Evolutionary conservation across 495 filamentous ascomycete genomes (phyloP).

Genomic region (Acidomyces sp.): DNA sequence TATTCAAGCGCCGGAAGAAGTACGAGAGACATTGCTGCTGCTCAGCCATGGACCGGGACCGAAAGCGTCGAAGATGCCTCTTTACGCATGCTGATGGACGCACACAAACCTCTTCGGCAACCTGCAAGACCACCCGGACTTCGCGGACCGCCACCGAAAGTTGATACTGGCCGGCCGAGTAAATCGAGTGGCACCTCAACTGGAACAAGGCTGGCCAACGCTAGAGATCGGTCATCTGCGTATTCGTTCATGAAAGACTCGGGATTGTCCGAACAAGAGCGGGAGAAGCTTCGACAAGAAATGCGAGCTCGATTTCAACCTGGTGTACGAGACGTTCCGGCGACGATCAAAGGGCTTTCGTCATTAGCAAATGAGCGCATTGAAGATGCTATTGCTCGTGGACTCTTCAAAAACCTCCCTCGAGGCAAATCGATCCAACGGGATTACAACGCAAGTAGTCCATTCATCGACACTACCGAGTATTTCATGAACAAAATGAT

Average conservation of each 20-base stretch:
- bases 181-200: slow-evolving; percentile 30
- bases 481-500: slow-evolving; percentile 99
- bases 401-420: slow-evolving; percentile 79
- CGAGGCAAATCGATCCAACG: slow-evolving; percentile 66
- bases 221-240: slow-evolving; percentile 60
- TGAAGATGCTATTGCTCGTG: slow-evolving; percentile 81
- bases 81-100: slow-evolving; percentile 78
- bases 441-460: slow-evolving; percentile 70
- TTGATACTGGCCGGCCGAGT: slow-evolving; percentile 39
- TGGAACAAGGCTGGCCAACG: slow-evolving; percentile 56
- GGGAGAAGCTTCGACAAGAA: slow-evolving; percentile 51
- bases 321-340: slow-evolving; percentile 60
- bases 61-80: slow-evolving; percentile 63
- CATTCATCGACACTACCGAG: slow-evolving; percentile 92
- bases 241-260: slow-evolving; percentile 53
- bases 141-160: slow-evolving; percentile 31
- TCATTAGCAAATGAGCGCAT: slow-evolving; percentile 87
- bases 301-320: slow-evolving; percentile 71
- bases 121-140: slow-evolving; percentile 31
- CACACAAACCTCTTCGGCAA: slow-evolving; percentile 55
- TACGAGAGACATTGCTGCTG: slow-evolving; percentile 56
- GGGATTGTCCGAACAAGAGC: slow-evolving; percentile 53
- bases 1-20: slow-evolving; percentile 54
- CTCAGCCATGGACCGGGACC: slow-evolving; percentile 63
- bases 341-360: slow-evolving; percentile 62